Base-by-base conservation (phyloP, 306 rosid genomes). In the Calophaca sinica region DNA sequence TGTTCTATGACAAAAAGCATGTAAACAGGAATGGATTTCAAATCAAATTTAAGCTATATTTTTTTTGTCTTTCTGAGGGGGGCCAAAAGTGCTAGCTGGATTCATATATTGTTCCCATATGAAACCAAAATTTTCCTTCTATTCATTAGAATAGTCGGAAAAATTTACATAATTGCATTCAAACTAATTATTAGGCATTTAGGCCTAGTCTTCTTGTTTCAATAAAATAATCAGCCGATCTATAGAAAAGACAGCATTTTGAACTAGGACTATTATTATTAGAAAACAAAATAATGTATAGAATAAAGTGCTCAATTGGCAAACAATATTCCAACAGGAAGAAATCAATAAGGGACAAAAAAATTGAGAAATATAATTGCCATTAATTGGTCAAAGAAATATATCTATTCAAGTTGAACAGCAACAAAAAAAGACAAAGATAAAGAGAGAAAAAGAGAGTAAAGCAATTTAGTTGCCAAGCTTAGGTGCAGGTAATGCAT, bases 321-420 rank as follows among this genome's bases (percentile, higher is more conserved):
- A 12, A 28, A 71, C 31, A 36, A n/a, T 46, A 58, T 59, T 52
- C 53, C 54, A 49, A 68, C 14, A 72, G 7, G 50, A 63, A 28
- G 13, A 12, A 62, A 12, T 9, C 13, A 35, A 29, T 1, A 13
- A 44, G 45, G 10, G 68, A 52, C 42, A 65, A 29, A 52, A 65
- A 7, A 65, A 78, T 14, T 68, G 26, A 58, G 44, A 48, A 53
- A 52, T 10, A 65, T 51, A 62, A 52, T 55, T 66, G 54, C 58
- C 72, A 62, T 7, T 52, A 70, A 46, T 33, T 13, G 36, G 74
- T 14, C 54, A 69, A 75, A 60, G 64, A 70, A 2, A 15, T 75
- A 26, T 45, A 78, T 70, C 72, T 57, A 6, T 12, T 44, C n/a
- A 75, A 68, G 41, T 58, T 49, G 68, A 31, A 58, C 42, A 33